Conservation (phyloP, 202 grass and related monocot species). For the Zoysia matrella region DNA sequence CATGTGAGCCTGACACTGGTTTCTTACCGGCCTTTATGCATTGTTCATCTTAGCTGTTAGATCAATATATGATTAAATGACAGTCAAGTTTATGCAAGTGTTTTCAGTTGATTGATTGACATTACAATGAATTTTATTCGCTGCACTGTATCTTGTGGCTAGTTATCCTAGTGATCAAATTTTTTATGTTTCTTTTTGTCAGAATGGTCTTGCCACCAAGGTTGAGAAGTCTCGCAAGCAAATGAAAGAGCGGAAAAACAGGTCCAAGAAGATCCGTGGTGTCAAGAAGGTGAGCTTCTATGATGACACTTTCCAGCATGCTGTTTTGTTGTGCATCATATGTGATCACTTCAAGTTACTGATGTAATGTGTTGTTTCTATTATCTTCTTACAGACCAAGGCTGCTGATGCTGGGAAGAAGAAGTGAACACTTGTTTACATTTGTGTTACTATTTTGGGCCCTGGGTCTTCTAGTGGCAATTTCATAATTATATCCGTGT, state of each 20-base stretch:
- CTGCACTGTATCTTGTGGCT: neutral
- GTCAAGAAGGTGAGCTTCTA: no score
- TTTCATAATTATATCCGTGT: conserved; percentile 37
- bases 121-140: neutral
- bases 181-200: neutral
- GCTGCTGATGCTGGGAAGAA: no score
- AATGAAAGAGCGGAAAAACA: no score
- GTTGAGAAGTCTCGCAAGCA: no score
- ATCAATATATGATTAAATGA: neutral
- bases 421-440: neutral
- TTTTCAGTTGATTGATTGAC: neutral
- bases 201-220: conserved; percentile 36
- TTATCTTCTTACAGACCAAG: conserved; percentile 26
- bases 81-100: neutral
- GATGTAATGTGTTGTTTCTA: neutral
- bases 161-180: conserved; percentile 25
- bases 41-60: neutral
- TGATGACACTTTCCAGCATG: neutral
- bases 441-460: conserved; percentile 26
- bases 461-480: conserved; percentile 16
- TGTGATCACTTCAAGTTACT: neutral
- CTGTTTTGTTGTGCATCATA: neutral
- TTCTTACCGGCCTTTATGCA: neutral
- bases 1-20: no score
- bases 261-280: no score